Base-by-base conservation (phyloP, 2,329 filamentous ascomycete genomes). In the Sordariomycetes sp. region DNA sequence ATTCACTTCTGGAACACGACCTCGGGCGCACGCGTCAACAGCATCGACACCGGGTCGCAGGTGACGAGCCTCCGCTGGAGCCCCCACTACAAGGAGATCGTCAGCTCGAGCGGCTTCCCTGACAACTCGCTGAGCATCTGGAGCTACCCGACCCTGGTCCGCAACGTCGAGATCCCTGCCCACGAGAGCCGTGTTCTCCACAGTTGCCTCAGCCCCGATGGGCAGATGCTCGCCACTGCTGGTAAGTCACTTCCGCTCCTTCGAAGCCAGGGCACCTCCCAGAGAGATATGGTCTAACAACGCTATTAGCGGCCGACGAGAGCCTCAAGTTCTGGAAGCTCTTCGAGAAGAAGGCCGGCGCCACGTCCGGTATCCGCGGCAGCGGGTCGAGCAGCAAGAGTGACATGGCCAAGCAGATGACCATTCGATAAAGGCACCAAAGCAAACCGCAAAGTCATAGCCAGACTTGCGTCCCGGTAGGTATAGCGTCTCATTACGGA, bases 1-100 rank as follows among this genome's bases (percentile, higher is more conserved):
- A 99, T 99, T 73, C 94, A 99, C 79, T 99, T 99, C 83, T 99
- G 94, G 94, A 99, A 99, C 82, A 95, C 92, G 53, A 97, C 94
- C 24, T 96, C 93, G 4, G 94, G 94, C 61, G 93, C 94, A 57
- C 89, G 94, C 66, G 92, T 96, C 77, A 99, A 99, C 86, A 96
- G 90, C 81, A 97, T 99, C 73, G 92, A 97, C 72, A 97, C 94
- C 48, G 94, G 94, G 61, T 96, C 91, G 53, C 94, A 99, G 74
- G 95, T 99, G 59, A 99, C 94, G 64, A 94, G 89, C 66, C 83
- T 99, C 59, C 87, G 91, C 67, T 99, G 94, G 94, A 96, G 90
- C 80, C 90, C 91, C 62, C 87, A 90, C 74, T 96, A 97, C 82
- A 92, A 94, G 65, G 94, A 99, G 81, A 94, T 99, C 67, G 92